Conservation (phyloP, 2,329 filamentous ascomycete species). For the Arthroderma uncinatum region DNA sequence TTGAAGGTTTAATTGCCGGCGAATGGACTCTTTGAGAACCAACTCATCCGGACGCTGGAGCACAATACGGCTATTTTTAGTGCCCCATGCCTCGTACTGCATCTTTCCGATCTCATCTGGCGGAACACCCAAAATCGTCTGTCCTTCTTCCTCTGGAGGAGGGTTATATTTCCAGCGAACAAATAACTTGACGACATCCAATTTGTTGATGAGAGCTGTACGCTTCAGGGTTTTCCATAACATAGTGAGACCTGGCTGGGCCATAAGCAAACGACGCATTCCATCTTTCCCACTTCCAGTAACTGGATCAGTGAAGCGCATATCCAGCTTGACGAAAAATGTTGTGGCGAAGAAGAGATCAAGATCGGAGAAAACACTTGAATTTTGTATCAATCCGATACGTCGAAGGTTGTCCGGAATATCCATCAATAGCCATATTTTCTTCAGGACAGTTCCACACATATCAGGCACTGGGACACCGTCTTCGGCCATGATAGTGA, state of each 20-base stretch:
- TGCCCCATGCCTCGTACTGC: conserved; percentile 28
- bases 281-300: conserved; percentile 42
- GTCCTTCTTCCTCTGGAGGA: conserved; percentile 17
- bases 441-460: conserved; percentile 44
- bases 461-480: conserved; percentile 46
- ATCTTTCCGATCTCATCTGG: conserved; percentile 42
- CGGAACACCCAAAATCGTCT: conserved; percentile 43
- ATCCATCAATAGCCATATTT: conserved; percentile 66
- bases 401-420: conserved; percentile 48
- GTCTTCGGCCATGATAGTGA: conserved; percentile 47
- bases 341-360: conserved; percentile 53
- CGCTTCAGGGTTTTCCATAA: conserved; percentile 52
- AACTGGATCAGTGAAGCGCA: conserved; percentile 56
- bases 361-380: conserved; percentile 44
- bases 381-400: conserved; percentile 43
- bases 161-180: conserved; percentile 46
- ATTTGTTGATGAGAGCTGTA: conserved; percentile 38
- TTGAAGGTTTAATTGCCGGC: conserved; percentile 45
- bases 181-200: conserved; percentile 47
- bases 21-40: conserved; percentile 45
- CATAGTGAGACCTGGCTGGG: conserved; percentile 45
- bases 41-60: conserved; percentile 50
- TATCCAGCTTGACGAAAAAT: conserved; percentile 61
- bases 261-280: conserved; percentile 49
- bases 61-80: conserved; percentile 28